These are phyloP conservation scores for Calvatia gigantea DNA, from an alignment of 768 basidiomycete genomes.

Conservation along the genomic window DNA sequence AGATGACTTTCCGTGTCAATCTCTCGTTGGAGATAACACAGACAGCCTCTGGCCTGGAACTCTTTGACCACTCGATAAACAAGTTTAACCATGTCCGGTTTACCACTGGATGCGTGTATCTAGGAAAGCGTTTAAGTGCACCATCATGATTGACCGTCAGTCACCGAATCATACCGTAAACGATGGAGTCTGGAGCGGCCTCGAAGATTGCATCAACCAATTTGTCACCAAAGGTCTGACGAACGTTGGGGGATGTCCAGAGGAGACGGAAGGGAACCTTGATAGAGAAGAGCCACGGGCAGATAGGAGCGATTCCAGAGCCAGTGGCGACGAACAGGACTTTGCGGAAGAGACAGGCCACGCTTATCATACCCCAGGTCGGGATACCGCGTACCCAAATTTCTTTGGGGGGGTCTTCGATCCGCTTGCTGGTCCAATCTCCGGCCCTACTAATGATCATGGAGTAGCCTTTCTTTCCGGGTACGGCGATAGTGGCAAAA, in stretches of 20 bases:
- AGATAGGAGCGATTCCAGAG: conserved; percentile 47
- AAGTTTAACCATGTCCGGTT: conserved; percentile 37
- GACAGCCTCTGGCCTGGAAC: conserved; percentile 36
- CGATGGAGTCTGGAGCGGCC: conserved; percentile 35
- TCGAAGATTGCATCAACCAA: conserved; percentile 35
- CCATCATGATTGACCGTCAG: not conserved
- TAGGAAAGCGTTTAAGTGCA: conserved; percentile 6
- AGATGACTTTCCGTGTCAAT: conserved; percentile 36
- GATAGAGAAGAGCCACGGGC: conserved; percentile 32
- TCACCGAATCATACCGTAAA: conserved; percentile 22
- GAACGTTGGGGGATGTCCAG: conserved; percentile 39
- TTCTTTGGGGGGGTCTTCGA: conserved; percentile 44
- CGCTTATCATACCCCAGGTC: conserved; percentile 45
- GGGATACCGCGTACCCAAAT: conserved; percentile 55
- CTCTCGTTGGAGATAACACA: conserved; percentile 39
- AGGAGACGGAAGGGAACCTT: conserved; percentile 34
- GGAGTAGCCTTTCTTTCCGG: conserved; percentile 41
- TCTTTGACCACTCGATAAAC: conserved; percentile 35
- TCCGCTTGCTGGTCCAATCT: conserved; percentile 51
- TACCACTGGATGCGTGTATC: conserved; percentile 35
- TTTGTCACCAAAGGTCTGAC: conserved; percentile 36
- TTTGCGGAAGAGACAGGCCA: conserved; percentile 45
- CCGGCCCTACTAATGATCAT: conserved; percentile 53
- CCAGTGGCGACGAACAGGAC: conserved; percentile 55
- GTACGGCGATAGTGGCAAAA: conserved; percentile 40